Evolutionary conservation across 2,329 filamentous ascomycete genomes (phyloP).

Genomic region (Monosporascus sp.): DNA sequence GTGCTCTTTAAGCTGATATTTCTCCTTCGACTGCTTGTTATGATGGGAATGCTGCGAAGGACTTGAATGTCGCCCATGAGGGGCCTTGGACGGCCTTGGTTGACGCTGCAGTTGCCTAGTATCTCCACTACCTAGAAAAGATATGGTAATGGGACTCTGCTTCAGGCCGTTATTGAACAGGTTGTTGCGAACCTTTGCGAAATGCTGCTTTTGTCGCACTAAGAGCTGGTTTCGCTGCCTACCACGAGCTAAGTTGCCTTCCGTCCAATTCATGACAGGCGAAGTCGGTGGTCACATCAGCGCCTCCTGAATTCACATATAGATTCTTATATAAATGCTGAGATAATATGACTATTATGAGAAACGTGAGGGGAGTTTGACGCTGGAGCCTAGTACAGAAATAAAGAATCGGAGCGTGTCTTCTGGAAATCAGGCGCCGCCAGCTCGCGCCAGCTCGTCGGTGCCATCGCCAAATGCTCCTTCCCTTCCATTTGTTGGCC

Average conservation of each 20-base stretch:
- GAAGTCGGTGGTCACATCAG: not conserved
- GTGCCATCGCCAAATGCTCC: not conserved
- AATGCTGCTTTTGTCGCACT: slow-evolving; percentile 41
- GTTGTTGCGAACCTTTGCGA: slow-evolving; percentile 36
- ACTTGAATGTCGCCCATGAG: slow-evolving; percentile 10
- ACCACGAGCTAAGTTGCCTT: slow-evolving; percentile 35
- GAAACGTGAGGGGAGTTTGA: not conserved
- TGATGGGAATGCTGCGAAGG: not conserved
- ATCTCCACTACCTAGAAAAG: slow-evolving; percentile 15
- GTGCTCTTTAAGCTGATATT: not conserved
- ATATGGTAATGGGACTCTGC: slow-evolving; percentile 26
- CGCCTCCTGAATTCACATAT: slow-evolving; percentile 4
- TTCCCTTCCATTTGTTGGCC: not conserved
- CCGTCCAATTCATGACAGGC: slow-evolving; percentile 44
- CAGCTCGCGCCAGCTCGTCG: not conserved
- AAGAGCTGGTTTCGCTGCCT: slow-evolving; percentile 27
- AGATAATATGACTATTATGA: slow-evolving; percentile 1
- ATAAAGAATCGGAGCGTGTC: too few relatives aligned
- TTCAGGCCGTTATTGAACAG: slow-evolving; percentile 21
- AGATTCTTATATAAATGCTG: slow-evolving; percentile 7
- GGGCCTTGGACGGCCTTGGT: not conserved
- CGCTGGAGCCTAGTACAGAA: not conserved
- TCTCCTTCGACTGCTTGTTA: not conserved
- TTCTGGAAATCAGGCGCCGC: not conserved
- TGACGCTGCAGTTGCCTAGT: slow-evolving; percentile 1